These are phyloP conservation scores for Atalantia buxifolia DNA, from an alignment of 345 rosid genomes.

Conservation along the genomic window DNA sequence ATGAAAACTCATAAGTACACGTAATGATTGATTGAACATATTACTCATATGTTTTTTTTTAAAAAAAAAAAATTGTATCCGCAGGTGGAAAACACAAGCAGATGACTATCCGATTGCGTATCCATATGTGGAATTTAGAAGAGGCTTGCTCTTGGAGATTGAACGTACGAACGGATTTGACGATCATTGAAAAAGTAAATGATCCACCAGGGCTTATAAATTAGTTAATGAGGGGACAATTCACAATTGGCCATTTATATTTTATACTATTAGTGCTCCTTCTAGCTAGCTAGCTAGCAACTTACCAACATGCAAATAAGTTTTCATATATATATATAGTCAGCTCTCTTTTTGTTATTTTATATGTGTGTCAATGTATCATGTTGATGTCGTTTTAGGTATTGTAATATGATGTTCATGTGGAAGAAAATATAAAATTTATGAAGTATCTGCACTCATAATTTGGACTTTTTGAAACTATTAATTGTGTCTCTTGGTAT, in stretches of 20 bases:
- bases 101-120: conserved; percentile 77
- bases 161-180: conserved; percentile 27
- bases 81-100: conserved; percentile 63
- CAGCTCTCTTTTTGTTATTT: neutral
- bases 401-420: neutral
- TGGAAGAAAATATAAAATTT: too few relatives aligned
- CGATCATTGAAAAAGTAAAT: neutral
- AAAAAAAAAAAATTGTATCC: too few relatives aligned
- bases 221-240: neutral
- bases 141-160: conserved; percentile 63
- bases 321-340: neutral
- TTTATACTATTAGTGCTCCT: neutral
- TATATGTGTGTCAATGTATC: neutral
- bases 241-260: neutral
- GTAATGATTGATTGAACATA: neutral
- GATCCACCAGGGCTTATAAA: neutral
- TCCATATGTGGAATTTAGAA: conserved; percentile 74
- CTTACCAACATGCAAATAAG: neutral
- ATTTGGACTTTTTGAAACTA: neutral
- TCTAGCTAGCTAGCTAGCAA: neutral
- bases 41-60: neutral
- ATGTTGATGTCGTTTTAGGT: neutral
- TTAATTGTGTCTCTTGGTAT: too few relatives aligned
- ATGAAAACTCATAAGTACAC: neutral
- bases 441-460: neutral